Conservation (phyloP, 768 basidiomycete species). For the Nevesoporus exiguus region DNA sequence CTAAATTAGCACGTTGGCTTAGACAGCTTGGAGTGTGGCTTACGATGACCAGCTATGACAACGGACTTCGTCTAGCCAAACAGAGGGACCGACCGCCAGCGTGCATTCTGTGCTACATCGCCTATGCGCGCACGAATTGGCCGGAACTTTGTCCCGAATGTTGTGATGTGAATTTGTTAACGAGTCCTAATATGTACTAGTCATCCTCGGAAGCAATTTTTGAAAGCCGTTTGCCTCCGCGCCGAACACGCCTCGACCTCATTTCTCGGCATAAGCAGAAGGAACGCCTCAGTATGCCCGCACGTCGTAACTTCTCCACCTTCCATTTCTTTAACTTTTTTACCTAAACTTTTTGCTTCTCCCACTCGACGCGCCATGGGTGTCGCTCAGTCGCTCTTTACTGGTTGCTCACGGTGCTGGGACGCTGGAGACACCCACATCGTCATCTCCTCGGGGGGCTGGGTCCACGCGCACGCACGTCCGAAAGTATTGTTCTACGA, state of each 20-base stretch:
- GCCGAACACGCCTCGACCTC: constrained; percentile 11
- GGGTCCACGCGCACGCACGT: constrained; percentile 24
- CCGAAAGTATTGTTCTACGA: constrained; percentile 56
- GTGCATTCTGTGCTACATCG: no score
- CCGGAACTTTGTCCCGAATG: no score
- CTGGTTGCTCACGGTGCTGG: constrained; percentile 22
- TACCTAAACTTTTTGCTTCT: not conserved
- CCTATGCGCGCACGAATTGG: no score
- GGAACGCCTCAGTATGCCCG: constrained; percentile 8
- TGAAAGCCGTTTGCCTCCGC: not conserved
- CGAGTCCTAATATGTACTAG: no score
- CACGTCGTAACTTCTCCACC: not conserved
- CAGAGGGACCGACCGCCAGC: no score
- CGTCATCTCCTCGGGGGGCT: constrained; percentile 25
- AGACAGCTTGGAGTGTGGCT: no score
- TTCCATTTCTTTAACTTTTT: not conserved
- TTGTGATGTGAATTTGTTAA: no score
- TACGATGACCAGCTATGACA: no score
- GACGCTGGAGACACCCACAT: constrained; percentile 29
- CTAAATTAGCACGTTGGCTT: no score
- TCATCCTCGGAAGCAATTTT: not conserved
- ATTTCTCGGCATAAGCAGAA: constrained; percentile 6
- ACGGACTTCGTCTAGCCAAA: no score
- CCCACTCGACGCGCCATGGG: constrained; percentile 14
- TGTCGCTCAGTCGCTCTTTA: constrained; percentile 13